These are phyloP conservation scores for Colletotrichum orbiculare DNA, from an alignment of 2,329 filamentous ascomycete genomes.

Conservation along the genomic window DNA sequence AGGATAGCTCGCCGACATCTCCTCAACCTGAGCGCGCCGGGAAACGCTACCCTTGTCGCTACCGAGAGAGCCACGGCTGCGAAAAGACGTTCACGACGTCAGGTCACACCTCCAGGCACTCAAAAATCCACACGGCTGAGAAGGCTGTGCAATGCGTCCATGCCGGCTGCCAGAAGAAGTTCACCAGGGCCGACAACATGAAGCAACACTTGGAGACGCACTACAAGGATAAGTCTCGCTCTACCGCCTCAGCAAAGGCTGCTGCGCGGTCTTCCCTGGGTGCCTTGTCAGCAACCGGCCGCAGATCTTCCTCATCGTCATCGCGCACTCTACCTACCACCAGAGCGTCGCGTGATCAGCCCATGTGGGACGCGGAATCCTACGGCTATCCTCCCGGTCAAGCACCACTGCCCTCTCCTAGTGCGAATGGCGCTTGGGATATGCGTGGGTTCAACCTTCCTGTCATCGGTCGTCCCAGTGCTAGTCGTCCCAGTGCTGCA, in stretches of 20 bases:
- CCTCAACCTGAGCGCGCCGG: slow-evolving; percentile 57
- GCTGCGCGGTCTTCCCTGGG: slow-evolving; percentile 43
- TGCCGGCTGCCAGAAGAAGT: slow-evolving; percentile 80
- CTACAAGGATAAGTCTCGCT: slow-evolving; percentile 69
- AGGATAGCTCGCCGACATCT: slow-evolving; percentile 57
- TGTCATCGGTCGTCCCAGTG: slow-evolving; percentile 56
- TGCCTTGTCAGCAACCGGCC: slow-evolving; percentile 41
- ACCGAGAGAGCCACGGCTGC: slow-evolving; percentile 77
- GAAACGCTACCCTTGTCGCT: slow-evolving; percentile 81
- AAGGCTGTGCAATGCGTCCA: slow-evolving; percentile 78
- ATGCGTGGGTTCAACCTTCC: slow-evolving; percentile 58
- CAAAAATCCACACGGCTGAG: slow-evolving; percentile 85
- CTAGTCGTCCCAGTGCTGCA: slow-evolving; percentile 52
- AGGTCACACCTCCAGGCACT: slow-evolving; percentile 85
- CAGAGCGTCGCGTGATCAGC: slow-evolving; percentile 44
- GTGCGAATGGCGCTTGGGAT: slow-evolving; percentile 55
- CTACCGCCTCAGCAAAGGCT: slow-evolving; percentile 44
- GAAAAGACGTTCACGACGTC: slow-evolving; percentile 86
- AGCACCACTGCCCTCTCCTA: slow-evolving; percentile 50
- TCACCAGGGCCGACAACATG: slow-evolving; percentile 88
- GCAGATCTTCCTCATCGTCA: slow-evolving; percentile 45
- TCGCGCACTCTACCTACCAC: slow-evolving; percentile 45
- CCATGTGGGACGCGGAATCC: slow-evolving; percentile 54
- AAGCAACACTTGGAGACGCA: slow-evolving; percentile 86
- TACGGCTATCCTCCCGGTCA: slow-evolving; percentile 46